Evolutionary conservation across 78 protist species (phyloP), one percentile per base, ranked within the genome.

Genomic region (Fonticula alba): DNA sequence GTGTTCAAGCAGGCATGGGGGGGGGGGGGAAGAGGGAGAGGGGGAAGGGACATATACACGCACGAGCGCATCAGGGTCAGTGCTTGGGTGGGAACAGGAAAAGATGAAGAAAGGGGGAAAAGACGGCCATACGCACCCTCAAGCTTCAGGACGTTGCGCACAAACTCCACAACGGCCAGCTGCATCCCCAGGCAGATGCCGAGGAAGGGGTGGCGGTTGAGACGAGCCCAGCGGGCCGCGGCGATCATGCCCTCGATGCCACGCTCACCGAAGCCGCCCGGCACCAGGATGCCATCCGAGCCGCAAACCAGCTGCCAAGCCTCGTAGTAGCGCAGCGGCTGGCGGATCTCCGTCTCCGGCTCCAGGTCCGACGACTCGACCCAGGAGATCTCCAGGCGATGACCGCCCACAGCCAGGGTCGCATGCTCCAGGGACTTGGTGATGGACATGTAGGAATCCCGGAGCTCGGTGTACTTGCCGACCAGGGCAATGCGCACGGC

Each of bases 221-320:
- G 71, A 19, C 98, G 84, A 3, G 94, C 92, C 61, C 74, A 81
- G 31, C 72, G 24, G 26, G 82, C 86, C 0, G 96, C 88, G 4
- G 32, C 49, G 36, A 93, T 76, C 80, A 79, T 88, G 35, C 77
- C 82, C 58, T 84, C 92, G 20, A 83, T 55, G 37, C 97, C 98
- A 33, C 98, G 85, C 49, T 64, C 78, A 29, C 96, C 95, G 59
- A 94, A 94, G 33, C 98, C 98, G 36, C 98, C 98, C 20, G 98
- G 96, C 0, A 93, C 87, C 13, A 93, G 53, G n/a, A 93, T 65
- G 26, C 98, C 98, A 68, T 83, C 68, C 43, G 43, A 38, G 5
- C 31, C 3, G 54, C 71, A 55, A n/a, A 72, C 52, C 40, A 5
- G 4, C 35, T 35, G 36, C 77, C 70, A 66, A 1, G 77, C 70